These are phyloP conservation scores for Colletotrichum higginsianum DNA, from an alignment of 2,329 filamentous ascomycete genomes.

Conservation along the genomic window DNA sequence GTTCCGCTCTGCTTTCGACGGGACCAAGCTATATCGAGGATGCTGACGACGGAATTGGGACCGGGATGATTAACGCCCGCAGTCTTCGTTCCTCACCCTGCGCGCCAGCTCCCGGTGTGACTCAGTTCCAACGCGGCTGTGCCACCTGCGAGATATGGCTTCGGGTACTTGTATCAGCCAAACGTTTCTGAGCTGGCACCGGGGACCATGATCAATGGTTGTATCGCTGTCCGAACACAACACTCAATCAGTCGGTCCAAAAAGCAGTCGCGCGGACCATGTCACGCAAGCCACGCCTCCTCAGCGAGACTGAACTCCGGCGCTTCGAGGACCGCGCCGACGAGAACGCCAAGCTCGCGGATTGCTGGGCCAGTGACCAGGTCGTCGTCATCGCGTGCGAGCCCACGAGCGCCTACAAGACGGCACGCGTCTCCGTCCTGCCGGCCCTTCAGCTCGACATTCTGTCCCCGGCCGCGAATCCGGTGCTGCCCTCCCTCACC, in stretches of 20 bases:
- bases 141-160: not conserved
- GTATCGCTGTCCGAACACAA: too few relatives aligned
- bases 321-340: not conserved
- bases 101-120: not conserved
- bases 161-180: not conserved
- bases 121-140: not conserved
- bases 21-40: not conserved
- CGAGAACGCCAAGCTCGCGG: constrained; percentile 1
- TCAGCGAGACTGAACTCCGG: not conserved
- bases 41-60: not conserved
- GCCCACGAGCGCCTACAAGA: not conserved
- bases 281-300: not conserved
- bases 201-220: not conserved
- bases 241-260: not conserved
- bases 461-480: not conserved
- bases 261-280: not conserved
- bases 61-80: not conserved
- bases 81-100: not conserved
- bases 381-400: constrained; percentile 1
- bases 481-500: not conserved
- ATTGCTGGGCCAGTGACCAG: constrained; percentile 6
- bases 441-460: constrained; percentile 3
- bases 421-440: not conserved
- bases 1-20: not conserved
- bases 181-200: not conserved